A percentile compares a stretch with the other conserved stretches of the same genome.
These are phyloP conservation scores for Ascochyta viciae-villosae DNA, from an alignment of 2,329 filamentous ascomycete genomes.

Conservation along the genomic window DNA sequence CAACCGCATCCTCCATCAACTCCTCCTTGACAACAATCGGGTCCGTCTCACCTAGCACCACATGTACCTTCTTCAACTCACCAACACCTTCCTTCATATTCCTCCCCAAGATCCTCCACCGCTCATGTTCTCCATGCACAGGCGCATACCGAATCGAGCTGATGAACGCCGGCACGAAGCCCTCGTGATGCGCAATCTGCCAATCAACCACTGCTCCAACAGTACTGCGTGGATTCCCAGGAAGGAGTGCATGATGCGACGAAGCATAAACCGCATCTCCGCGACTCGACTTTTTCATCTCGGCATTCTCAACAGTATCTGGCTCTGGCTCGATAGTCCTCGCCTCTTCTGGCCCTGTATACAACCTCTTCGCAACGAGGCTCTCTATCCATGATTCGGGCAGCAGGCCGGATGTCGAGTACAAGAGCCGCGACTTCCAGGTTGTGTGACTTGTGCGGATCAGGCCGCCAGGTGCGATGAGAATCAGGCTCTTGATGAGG, in stretches of 20 bases:
- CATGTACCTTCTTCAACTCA: constrained; percentile 61
- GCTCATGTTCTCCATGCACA: constrained; percentile 67
- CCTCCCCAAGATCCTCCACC: constrained; percentile 66
- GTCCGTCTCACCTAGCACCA: constrained; percentile 72
- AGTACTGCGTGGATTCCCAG: constrained; percentile 59
- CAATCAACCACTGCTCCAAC: constrained; percentile 70
- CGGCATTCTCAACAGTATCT: constrained; percentile 28
- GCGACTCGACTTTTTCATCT: constrained; percentile 10
- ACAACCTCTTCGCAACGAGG: constrained; percentile 49
- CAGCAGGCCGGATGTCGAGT: constrained; percentile 64
- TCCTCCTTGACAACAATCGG: constrained; percentile 71
- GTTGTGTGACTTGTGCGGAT: constrained; percentile 70
- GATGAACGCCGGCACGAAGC: constrained; percentile 74
- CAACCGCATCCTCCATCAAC: constrained; percentile 65
- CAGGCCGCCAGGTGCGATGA: constrained; percentile 81
- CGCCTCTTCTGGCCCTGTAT: constrained; percentile 30
- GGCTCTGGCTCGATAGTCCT: constrained; percentile 37
- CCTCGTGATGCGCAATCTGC: constrained; percentile 71
- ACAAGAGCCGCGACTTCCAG: constrained; percentile 68
- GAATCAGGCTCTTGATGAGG: constrained; percentile 72
- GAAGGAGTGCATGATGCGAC: constrained; percentile 54
- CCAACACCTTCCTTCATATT: constrained; percentile 39
- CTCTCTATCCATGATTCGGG: constrained; percentile 64
- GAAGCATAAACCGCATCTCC: constrained; percentile 34
- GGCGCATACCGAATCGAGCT: constrained; percentile 74